Conservation (phyloP, 371 early-diverging fungal species). For the Thermomucor indicae-seudaticae region DNA sequence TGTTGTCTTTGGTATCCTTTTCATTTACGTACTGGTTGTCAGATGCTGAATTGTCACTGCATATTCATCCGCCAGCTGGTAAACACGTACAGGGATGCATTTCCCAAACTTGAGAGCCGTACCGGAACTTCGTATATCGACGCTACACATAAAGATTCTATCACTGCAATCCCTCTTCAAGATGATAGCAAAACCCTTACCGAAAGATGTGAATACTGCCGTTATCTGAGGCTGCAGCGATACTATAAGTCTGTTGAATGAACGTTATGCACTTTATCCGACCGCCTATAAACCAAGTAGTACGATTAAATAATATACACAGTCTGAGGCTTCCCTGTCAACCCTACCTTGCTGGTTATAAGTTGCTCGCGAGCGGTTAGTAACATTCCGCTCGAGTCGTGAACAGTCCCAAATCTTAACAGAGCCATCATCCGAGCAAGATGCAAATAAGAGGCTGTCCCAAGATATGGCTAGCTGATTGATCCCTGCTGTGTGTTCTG, state of each 20-base stretch:
- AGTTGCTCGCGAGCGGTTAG: constrained; percentile 74
- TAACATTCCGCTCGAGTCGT: constrained; percentile 78
- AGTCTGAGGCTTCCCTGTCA: neutral
- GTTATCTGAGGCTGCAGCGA: constrained; percentile 82
- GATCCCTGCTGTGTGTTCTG: constrained; percentile 81
- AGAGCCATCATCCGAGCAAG: constrained; percentile 83
- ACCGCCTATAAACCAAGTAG: constrained; percentile 50
- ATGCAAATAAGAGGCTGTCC: constrained; percentile 79
- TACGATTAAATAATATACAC: neutral
- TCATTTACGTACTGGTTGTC: constrained; percentile 61
- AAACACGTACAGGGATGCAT: constrained; percentile 52
- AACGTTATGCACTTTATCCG: constrained; percentile 76
- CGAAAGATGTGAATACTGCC: constrained; percentile 83
- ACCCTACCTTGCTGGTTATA: constrained; percentile 67
- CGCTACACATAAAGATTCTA: constrained; percentile 3
- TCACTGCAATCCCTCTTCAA: neutral
- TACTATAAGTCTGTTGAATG: constrained; percentile 74
- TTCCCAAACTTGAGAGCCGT: constrained; percentile 58
- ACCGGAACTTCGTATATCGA: constrained; percentile 36
- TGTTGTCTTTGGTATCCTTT: too few species aligned
- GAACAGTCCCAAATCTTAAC: constrained; percentile 87
- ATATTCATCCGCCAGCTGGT: constrained; percentile 61
- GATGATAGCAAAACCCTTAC: too few species aligned
- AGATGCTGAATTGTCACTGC: constrained; percentile 69
- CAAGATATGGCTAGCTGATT: constrained; percentile 72